Evolutionary conservation across 352 stramenopile species (phyloP), one percentile per base, ranked within the genome.

Genomic region (Pythium periplocum): DNA sequence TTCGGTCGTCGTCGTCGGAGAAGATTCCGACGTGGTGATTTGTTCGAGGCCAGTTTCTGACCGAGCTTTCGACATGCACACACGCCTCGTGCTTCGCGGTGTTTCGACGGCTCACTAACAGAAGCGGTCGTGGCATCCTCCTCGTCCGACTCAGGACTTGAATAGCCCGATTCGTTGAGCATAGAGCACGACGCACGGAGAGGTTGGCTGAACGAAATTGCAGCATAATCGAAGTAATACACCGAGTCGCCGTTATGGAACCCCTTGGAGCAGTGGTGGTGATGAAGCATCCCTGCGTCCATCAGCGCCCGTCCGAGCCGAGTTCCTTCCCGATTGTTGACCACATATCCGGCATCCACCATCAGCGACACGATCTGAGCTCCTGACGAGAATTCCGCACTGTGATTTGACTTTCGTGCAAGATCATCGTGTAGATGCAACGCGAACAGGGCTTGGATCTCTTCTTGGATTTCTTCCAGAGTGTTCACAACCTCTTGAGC

Each of bases 201-300:
- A 12, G 64, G 64, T 36, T 49, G 44, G 51, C 55, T 64, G 0
- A 68, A 39, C 11, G 49, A 45, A n/a, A 76, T 56, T 30, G 57
- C 69, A n/a, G 57, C 62, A 31, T 81, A 62, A 49, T 83, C 69
- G 37, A 83, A 72, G 45, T 60, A 77, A 47, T 75, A 83, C 7
- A 67, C 40, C 12, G 52, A 48, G 17, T 51, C 12, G 8, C 12
- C 35, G 52, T 62, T 40, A 30, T 64, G 55, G 17, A 70, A 73
- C 3, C 37, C 36, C 2, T 45, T 56, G 4, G 55, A 53, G 45
- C 81, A 69, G 41, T 72, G 71, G 11, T 45, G n/a, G 55, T 85
- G 71, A 42, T 83, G 75, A 50, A 85, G 12, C 2, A 75, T 58
- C 0, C 75, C 71, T 0, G 71, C 57, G 42, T 83, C 71, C 74